Base-by-base conservation (phyloP, 2,329 filamentous ascomycete species). In the Pezicula neosporulosa region DNA sequence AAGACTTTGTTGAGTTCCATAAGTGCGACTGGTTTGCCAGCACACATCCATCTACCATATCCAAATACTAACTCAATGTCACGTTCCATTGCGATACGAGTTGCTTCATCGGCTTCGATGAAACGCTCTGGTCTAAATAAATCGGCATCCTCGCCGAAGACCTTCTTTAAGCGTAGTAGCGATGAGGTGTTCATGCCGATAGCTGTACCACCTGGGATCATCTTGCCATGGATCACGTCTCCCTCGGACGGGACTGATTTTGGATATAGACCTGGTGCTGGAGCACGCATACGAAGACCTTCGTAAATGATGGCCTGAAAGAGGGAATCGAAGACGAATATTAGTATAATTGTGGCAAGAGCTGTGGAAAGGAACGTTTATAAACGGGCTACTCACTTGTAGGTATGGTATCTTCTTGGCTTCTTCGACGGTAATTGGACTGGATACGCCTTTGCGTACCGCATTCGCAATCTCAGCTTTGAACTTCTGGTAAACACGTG, bases 41-140 rank as follows among this genome's bases (percentile, higher is more conserved):
- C 59, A 56, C 75, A 77, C 57, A 67, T 61, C 52, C 67, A 74
- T 35, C 68, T 68, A 0, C 75, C 75, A 13, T 68, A 64, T 12
- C 70, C 69, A 58, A 77, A 78, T 1, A 72, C 64, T 12, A 73
- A 60, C 41, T 76, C 74, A 37, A 71, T 63, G 2, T 68, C 69
- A 36, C 63, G 60, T 28, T 66, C 63, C 65, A 73, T 76, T n/a
- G 62, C 61, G 15, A 65, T 59, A 47, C 66, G 60, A 2, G 68
- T 70, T 35, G 63, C 60, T 21, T 66, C 63, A 4, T 42, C 19
- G n/a, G 60, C 65, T 1, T 72, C 65, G 3, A 81, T 56, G 74
- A 76, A 80, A 41, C 77, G 67, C 47, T 76, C 77, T 1, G 77
- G 78, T 15, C 71, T 65, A 56, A 74, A 80, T 0, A 70, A 46